A percentile compares a stretch with the other conserved stretches of the same genome.
These are phyloP conservation scores for Graphiopsis chlorocephala DNA, from an alignment of 2,329 filamentous ascomycete species.

Conservation along the genomic window DNA sequence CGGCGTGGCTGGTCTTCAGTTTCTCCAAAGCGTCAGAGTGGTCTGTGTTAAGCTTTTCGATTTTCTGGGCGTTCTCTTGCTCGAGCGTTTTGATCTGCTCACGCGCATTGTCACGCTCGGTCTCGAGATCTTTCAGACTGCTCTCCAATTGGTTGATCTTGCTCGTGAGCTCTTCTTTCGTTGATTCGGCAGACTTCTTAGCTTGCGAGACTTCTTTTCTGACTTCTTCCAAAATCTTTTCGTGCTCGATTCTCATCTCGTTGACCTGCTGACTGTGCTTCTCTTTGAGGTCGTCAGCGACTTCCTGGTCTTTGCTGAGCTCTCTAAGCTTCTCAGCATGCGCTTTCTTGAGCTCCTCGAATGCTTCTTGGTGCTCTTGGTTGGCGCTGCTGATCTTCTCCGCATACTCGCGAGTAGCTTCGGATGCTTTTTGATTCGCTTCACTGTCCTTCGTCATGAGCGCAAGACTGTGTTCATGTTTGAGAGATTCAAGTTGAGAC, in stretches of 20 bases:
- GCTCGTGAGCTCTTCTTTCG: constrained; percentile 13
- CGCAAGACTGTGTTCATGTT: constrained; percentile 4
- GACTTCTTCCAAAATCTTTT: constrained; percentile 14
- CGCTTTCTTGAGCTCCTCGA: constrained; percentile 14
- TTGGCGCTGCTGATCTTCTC: constrained; percentile 15
- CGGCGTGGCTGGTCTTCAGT: constrained; percentile 14
- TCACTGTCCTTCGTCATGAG: constrained; percentile 3
- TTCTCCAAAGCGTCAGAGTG: constrained; percentile 17
- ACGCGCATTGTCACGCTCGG: constrained; percentile 10
- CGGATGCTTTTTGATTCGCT: neutral
- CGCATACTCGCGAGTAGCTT: constrained; percentile 6
- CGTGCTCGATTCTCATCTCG: constrained; percentile 7
- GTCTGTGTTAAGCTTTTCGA: constrained; percentile 14
- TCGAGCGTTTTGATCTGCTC: neutral
- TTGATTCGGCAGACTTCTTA: constrained; percentile 15
- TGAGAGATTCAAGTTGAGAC: constrained; percentile 2
- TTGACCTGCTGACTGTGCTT: constrained; percentile 11
- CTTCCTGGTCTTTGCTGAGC: constrained; percentile 12
- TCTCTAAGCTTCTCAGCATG: constrained; percentile 20
- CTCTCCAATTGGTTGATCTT: constrained; percentile 12
- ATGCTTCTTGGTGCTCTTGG: constrained; percentile 6
- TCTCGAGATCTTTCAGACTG: constrained; percentile 17
- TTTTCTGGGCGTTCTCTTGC: neutral
- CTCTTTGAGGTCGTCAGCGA: constrained; percentile 17
- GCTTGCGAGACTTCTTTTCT: neutral